phyloP scores from a whole-genome alignment of 495 filamentous ascomycete genomes.

The Penicillium argentinense region DNA sequence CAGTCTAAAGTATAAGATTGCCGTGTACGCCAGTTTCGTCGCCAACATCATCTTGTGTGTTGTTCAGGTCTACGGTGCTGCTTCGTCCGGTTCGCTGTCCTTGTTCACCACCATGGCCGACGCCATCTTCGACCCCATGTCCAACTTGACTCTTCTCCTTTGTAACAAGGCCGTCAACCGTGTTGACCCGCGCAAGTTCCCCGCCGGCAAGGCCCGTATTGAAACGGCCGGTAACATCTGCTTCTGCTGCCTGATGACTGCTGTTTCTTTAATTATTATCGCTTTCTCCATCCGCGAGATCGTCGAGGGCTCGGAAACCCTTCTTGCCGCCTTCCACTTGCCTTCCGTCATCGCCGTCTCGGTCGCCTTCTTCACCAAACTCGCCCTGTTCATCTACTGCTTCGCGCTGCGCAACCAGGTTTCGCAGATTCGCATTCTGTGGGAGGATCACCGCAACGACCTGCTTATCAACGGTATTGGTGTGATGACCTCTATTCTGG shows the following conservation, averaged over 20 bases:
- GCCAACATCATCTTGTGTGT: conserved; percentile 78
- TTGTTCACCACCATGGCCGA: conserved; percentile 99
- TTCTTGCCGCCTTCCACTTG: conserved; percentile 67
- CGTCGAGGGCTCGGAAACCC: conserved; percentile 35
- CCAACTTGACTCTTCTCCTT: conserved; percentile 84
- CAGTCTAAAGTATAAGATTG: conserved; percentile 81
- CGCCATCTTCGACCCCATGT: conserved; percentile 91
- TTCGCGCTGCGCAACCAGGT: conserved; percentile 87
- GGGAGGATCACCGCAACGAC: conserved; percentile 89
- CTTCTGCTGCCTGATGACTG: conserved; percentile 95
- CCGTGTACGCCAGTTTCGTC: conserved; percentile 82
- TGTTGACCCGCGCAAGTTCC: conserved; percentile 88
- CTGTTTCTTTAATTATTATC: conserved; percentile 88
- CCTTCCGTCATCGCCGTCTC: conserved; percentile 87
- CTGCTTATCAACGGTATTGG: conserved; percentile 89
- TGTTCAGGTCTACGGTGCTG: conserved; percentile 86
- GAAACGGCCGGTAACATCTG: conserved; percentile 96
- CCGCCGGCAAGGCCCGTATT: conserved; percentile 89
- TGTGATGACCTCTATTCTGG: conserved; percentile 83
- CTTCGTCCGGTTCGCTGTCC: conserved; percentile 82
- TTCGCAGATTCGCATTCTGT: conserved; percentile 87
- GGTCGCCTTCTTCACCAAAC: conserved; percentile 80
- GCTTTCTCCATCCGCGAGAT: conserved; percentile 80
- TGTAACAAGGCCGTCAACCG: conserved; percentile 84
- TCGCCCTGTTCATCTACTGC: conserved; percentile 85